phyloP scores from a whole-genome alignment of 768 basidiomycete genomes.

The Cystoderma amianthinum region DNA sequence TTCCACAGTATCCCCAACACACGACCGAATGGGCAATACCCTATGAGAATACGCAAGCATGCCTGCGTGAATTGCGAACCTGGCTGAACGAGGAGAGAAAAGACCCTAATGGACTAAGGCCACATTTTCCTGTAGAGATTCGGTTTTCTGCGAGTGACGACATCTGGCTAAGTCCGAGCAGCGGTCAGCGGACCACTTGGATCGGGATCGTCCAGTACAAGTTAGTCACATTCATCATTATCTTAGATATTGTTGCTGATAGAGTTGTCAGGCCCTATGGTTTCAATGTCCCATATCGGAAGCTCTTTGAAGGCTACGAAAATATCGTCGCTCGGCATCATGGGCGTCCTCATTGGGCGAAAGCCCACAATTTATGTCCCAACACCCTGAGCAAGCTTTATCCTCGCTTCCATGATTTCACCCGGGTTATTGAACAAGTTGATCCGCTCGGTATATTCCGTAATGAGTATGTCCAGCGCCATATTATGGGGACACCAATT shows the following conservation, averaged over 20 bases:
- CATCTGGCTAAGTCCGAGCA: slow-evolving; percentile 90
- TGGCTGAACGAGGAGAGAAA: slow-evolving; percentile 67
- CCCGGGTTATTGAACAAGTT: slow-evolving; percentile 52
- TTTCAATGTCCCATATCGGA: slow-evolving; percentile 72
- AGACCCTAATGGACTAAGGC: slow-evolving; percentile 68
- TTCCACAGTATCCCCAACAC: slow-evolving; percentile 85
- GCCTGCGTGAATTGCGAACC: slow-evolving; percentile 60
- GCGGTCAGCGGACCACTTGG: slow-evolving; percentile 77
- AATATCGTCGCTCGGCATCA: slow-evolving; percentile 56
- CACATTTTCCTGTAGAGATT: slow-evolving; percentile 92
- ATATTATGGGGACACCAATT: slow-evolving; percentile 63
- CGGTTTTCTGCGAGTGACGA: slow-evolving; percentile 85
- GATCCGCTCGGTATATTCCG: slow-evolving; percentile 78
- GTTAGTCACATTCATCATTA: no score
- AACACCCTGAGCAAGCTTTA: slow-evolving; percentile 61
- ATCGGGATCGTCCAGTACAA: slow-evolving; percentile 98
- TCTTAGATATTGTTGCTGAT: no score
- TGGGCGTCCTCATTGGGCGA: slow-evolving; percentile 96
- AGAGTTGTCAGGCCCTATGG: slow-evolving; percentile 66
- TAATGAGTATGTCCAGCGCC: slow-evolving; percentile 86
- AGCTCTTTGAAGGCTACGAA: slow-evolving; percentile 74
- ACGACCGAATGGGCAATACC: slow-evolving; percentile 96
- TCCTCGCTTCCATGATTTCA: slow-evolving; percentile 77
- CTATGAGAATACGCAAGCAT: slow-evolving; percentile 53
- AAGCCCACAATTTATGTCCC: slow-evolving; percentile 72